Percentiles rank a stretch among this genome's conserved stretches.
These are phyloP conservation scores for Leptographium flavum DNA, from an alignment of 2,329 filamentous ascomycete genomes.

Conservation along the genomic window DNA sequence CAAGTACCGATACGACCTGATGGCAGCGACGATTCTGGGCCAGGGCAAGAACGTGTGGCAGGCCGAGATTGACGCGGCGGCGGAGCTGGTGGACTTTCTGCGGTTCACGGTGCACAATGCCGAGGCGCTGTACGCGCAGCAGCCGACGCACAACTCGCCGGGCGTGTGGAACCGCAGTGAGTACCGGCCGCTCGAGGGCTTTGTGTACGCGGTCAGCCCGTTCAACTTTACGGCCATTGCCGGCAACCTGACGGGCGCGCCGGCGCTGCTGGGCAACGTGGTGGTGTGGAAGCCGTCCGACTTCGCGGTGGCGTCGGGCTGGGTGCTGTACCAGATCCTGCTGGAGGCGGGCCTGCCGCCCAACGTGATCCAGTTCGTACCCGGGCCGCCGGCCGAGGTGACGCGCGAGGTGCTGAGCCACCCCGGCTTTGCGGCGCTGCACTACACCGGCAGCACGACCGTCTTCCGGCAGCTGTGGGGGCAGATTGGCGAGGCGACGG, in stretches of 20 bases:
- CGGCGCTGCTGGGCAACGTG: conserved; percentile 84
- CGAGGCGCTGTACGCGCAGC: conserved; percentile 76
- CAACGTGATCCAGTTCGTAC: conserved; percentile 87
- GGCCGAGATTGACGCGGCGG: conserved; percentile 93
- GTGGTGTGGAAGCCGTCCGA: conserved; percentile 96
- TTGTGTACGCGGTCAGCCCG: conserved; percentile 85
- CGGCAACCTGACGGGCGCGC: conserved; percentile 70
- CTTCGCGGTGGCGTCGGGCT: conserved; percentile 76
- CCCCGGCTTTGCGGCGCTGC: conserved; percentile 73
- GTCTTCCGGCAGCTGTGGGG: conserved; percentile 86
- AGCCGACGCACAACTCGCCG: conserved; percentile 69
- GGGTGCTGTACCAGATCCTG: conserved; percentile 79
- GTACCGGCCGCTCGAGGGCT: conserved; percentile 80
- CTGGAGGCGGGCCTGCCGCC: conserved; percentile 80
- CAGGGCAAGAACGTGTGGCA: conserved; percentile 99
- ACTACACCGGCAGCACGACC: conserved; percentile 86
- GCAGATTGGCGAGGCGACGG: conserved; percentile 68
- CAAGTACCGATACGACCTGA: conserved; percentile 93
- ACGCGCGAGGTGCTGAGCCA: conserved; percentile 66
- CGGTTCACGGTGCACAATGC: conserved; percentile 92
- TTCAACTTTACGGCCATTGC: conserved; percentile 98
- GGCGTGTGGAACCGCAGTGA: conserved; percentile 89
- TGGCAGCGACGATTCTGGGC: conserved; percentile 90
- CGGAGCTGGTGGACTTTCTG: conserved; percentile 84
- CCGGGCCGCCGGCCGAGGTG: conserved; percentile 72